phyloP scores from a whole-genome alignment of 129 eudicot species.

The Saussurea involucrata region DNA sequence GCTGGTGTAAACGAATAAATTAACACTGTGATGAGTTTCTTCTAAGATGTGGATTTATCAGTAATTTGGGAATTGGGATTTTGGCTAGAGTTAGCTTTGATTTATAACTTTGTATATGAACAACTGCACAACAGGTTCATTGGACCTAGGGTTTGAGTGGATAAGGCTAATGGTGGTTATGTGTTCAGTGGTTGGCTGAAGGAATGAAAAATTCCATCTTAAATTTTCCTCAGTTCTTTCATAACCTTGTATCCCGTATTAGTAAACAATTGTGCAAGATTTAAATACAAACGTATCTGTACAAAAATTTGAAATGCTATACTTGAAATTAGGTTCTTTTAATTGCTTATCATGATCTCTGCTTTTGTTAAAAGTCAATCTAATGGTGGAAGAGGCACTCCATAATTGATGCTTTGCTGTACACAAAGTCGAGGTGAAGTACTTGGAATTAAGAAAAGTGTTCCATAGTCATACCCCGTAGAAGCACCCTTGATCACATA shows the following conservation, averaged over 20 bases:
- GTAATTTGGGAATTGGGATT: background rate
- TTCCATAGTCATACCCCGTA: background rate
- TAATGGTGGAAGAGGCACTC: background rate
- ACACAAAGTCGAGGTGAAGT: background rate
- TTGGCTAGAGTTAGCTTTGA: constrained; percentile 21
- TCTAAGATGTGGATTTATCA: background rate
- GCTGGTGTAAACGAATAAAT: background rate
- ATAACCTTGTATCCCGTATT: background rate
- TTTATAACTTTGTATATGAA: background rate
- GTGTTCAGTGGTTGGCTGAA: background rate
- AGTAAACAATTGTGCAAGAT: background rate
- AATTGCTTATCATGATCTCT: background rate
- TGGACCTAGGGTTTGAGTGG: constrained; percentile 7
- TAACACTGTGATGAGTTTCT: background rate
- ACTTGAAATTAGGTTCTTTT: background rate
- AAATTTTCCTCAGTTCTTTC: background rate
- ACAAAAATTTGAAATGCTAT: background rate
- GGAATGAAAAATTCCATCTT: background rate
- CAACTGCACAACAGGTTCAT: background rate
- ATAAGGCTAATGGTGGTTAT: background rate
- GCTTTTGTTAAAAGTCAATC: background rate
- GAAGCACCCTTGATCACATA: constrained; percentile 9
- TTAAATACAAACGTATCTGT: background rate
- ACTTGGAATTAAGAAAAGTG: background rate
- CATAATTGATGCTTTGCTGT: constrained; percentile 8